phyloP scores from a whole-genome alignment of 75 land plant genomes.

The Cunninghamia lanceolata region DNA sequence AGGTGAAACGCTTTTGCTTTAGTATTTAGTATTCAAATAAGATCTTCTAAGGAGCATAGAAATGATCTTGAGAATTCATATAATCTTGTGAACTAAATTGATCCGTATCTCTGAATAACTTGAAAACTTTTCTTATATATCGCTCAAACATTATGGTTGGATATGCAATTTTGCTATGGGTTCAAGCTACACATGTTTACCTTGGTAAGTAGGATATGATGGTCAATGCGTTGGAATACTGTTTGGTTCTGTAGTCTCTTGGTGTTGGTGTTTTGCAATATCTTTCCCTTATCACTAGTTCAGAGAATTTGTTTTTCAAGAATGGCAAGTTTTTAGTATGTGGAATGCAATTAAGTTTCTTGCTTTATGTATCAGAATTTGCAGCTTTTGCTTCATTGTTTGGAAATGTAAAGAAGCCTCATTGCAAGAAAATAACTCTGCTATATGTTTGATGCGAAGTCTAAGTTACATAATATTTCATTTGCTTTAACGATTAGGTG shows the following conservation, averaged over 20 bases:
- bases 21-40: background rate
- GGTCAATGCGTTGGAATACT: background rate
- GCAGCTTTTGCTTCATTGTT: background rate
- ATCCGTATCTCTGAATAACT: background rate
- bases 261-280: background rate
- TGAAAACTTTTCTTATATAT: slow-evolving; percentile 16
- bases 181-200: slow-evolving; percentile 94
- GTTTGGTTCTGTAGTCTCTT: background rate
- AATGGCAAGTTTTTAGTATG: background rate
- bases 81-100: background rate
- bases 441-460: background rate
- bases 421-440: background rate
- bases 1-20: slow-evolving; percentile 40
- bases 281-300: background rate
- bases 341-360: background rate
- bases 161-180: slow-evolving; percentile 98
- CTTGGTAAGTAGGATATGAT: slow-evolving; percentile 58
- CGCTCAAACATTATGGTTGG: slow-evolving; percentile 99
- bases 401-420: background rate
- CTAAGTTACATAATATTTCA: background rate
- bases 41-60: background rate
- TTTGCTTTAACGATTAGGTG: slow-evolving; percentile 61
- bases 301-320: background rate
- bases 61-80: background rate
- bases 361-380: background rate